Evolutionary conservation across 164 flowering plant genomes (phyloP).

Genomic region (Chimonanthus praecox): DNA sequence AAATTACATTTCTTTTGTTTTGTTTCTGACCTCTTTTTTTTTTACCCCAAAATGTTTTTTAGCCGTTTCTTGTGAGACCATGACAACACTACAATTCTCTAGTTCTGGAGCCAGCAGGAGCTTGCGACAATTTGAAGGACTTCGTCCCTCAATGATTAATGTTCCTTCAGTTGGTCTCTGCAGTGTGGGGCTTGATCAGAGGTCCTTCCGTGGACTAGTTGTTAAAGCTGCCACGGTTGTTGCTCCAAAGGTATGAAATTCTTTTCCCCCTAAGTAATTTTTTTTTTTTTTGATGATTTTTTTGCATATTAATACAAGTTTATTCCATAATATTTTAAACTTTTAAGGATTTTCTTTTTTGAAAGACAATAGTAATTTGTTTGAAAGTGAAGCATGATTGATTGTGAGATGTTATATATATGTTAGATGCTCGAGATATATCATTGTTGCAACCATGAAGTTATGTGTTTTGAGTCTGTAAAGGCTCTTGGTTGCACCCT

Average conservation of each 20-base stretch:
- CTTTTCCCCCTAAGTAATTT: background rate
- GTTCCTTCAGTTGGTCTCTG: constrained; percentile 6
- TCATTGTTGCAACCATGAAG: no score
- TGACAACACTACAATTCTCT: constrained; percentile 52
- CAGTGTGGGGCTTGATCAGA: constrained; percentile 6
- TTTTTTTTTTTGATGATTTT: no score
- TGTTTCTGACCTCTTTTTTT: background rate
- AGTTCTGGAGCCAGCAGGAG: constrained; percentile 33
- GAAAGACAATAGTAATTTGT: no score
- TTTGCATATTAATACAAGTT: no score
- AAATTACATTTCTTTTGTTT: background rate
- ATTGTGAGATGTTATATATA: no score
- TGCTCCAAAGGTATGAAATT: constrained; percentile 70
- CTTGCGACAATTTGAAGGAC: constrained; percentile 47
- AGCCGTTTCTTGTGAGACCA: constrained; percentile 7
- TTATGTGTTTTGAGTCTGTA: no score
- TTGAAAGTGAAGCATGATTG: no score
- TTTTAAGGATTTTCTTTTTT: no score
- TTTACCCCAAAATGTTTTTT: background rate
- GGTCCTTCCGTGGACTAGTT: constrained; percentile 29
- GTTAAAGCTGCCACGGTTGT: constrained; percentile 82
- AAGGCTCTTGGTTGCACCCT: no score
- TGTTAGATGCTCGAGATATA: no score
- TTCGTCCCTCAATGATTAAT: constrained; percentile 25
- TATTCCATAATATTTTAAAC: no score